These are phyloP conservation scores for Trichoderma sp. DNA, from an alignment of 2,329 filamentous ascomycete species.

Conservation along the genomic window DNA sequence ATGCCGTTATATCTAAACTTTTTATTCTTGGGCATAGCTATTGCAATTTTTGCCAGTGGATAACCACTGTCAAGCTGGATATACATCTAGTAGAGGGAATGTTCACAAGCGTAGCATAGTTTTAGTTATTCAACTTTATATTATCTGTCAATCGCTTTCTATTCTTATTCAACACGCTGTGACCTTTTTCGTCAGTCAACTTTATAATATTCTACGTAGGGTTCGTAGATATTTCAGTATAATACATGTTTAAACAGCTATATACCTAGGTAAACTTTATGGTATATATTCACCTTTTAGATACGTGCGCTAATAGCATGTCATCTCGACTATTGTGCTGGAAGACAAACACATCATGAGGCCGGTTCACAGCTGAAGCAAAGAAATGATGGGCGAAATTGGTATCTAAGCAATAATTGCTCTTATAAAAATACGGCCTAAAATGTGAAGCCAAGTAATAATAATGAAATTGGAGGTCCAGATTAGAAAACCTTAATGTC, in stretches of 20 bases:
- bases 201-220: background rate
- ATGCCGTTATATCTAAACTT: background rate
- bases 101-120: background rate
- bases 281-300: too few species aligned
- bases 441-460: background rate
- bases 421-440: background rate
- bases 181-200: background rate
- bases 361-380: too few species aligned
- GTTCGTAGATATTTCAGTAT: background rate
- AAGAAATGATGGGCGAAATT: too few species aligned
- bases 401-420: background rate
- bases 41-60: background rate
- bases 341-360: too few species aligned
- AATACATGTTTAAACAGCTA: too few species aligned
- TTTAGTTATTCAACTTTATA: background rate
- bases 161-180: background rate
- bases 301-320: too few species aligned
- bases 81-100: background rate
- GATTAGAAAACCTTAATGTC: background rate
- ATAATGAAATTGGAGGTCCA: background rate
- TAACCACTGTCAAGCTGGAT: background rate
- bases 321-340: too few species aligned
- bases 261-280: too few species aligned
- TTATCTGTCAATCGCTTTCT: background rate
- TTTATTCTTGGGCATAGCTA: background rate